Evolutionary conservation across 148 eudicot species (phyloP), one percentile per base, ranked within the genome.

Genomic region (Spergularia bocconei): DNA sequence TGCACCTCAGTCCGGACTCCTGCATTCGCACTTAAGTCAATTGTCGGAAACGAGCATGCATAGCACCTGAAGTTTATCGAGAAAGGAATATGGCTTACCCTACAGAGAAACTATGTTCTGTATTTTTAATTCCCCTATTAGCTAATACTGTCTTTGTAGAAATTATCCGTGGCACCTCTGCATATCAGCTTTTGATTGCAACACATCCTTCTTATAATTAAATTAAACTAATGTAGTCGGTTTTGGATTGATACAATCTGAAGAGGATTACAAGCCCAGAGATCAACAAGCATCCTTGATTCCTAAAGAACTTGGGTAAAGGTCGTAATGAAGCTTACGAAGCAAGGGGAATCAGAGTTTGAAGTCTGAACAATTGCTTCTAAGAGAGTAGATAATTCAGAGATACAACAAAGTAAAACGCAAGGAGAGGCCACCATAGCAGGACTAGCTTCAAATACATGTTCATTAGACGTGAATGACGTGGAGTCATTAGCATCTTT

Each of bases 21-120:
- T 94, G 78, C 98, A 94, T 59, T 94, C 98, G 20, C 94, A 92
- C 98, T 97, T 60, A 91, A 94, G 77, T 94, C 98, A 23, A 94
- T 97, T 0, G 98, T 94, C 5, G 98, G 98, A 54, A 94, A 14
- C 97, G 96, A 12, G 97, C 97, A 48, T 94, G 91, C 73, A 91
- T 94, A 51, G 98, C 98, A 48, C 98, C 98, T 0, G 98, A 94
- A 80, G 93, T 52, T 83, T 94, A 19, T 88, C 97, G 4, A 80
- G 97, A 39, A 90, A 89, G 80, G 98, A 94, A 75, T 94, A 94
- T 76, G 95, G 6, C 44, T n/a, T n/a, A n/a, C n/a, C n/a, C n/a
- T n/a, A n/a, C n/a, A n/a, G n/a, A n/a, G n/a, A n/a, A n/a, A n/a
- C n/a, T n/a, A n/a, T n/a, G n/a, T n/a, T n/a, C n/a, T n/a, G n/a